Conservation (phyloP, 345 rosid genomes). For the Euphorbia lathyris region DNA sequence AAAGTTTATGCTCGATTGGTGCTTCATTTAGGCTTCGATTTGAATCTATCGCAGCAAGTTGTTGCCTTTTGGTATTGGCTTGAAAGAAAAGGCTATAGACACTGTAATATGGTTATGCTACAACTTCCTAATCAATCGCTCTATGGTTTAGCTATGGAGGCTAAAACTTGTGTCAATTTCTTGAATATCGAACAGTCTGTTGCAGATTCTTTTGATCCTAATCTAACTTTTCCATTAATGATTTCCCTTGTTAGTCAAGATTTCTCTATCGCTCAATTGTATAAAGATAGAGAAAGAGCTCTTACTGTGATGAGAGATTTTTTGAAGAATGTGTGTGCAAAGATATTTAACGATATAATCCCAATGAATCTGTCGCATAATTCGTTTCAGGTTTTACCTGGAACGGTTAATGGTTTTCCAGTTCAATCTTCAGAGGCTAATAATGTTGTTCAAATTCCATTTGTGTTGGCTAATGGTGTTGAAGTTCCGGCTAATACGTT, state of each 20-base stretch:
- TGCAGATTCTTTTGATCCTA: not conserved
- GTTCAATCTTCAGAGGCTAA: not conserved
- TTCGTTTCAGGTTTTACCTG: not conserved
- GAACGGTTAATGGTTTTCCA: not conserved
- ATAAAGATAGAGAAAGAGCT: not conserved
- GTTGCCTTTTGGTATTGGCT: conserved; percentile 38
- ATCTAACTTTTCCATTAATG: not conserved
- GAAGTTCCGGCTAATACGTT: not conserved
- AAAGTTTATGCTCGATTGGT: conserved; percentile 13
- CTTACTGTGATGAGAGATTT: not conserved
- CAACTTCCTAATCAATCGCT: not conserved
- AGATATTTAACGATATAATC: conserved; percentile 7
- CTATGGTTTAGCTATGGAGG: conserved; percentile 10
- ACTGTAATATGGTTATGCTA: conserved; percentile 15
- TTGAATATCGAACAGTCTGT: not conserved
- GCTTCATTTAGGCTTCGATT: not conserved
- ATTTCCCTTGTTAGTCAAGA: conserved; percentile 6
- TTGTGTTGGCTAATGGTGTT: not conserved
- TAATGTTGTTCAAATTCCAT: not conserved
- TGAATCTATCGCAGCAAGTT: conserved; percentile 7
- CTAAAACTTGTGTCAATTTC: conserved; percentile 12
- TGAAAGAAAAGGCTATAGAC: conserved; percentile 20
- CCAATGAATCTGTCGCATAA: not conserved
- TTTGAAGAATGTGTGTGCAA: conserved; percentile 6
- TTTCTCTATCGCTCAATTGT: conserved; percentile 3